Base-by-base conservation (phyloP, 495 filamentous ascomycete species). In the Annulohypoxylon moriforme region DNA sequence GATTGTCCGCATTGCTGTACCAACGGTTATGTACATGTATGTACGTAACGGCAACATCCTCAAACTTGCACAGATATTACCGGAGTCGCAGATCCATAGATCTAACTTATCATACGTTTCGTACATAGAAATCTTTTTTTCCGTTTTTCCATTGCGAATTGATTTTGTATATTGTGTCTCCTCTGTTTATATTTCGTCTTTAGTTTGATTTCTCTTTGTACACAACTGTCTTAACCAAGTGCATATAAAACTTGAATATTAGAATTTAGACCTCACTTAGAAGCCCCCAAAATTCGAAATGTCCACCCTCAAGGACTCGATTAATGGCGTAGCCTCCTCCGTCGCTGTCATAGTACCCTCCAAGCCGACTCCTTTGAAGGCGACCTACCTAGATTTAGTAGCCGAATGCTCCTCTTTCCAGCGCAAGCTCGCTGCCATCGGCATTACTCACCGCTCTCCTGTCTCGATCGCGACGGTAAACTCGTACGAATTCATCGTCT, bases 391-490 rank as follows among this genome's bases (percentile, higher is more conserved):
- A 42, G 81, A 89, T 68, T 88, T 95, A 33, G 70, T 85, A 29
- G 74, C 83, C 61, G 87, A 93, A 71, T 85, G 91, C 20, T 78
- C 80, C 56, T 78, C 82, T 24, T 93, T 94, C 80, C 92, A 94
- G 79, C 80, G 81, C 68, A 90, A 91, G 80, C 86, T 95, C 36
- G 92, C 92, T 11, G 82, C 82, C 40, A 82, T 94, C 60, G 92
- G 92, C 49, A 87, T 94, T 57, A 78, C 83, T 46, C 82, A 86
- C 40, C 82, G 85, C 46, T 84, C 86, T 10, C 88, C 92, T 24
- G 90, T 95, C 44, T 93, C 91, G 20, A 92, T 94, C 65, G 89
- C 91, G 1, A 85, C 92, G 16, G 87, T 89, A 27, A 95, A 95
- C 79, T 91, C 90, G 27, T 92, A 92, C 75, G 91, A 93, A 79